Evolutionary conservation across 2,329 filamentous ascomycete genomes (phyloP).

Genomic region (Scedosporium aurantiacum): DNA sequence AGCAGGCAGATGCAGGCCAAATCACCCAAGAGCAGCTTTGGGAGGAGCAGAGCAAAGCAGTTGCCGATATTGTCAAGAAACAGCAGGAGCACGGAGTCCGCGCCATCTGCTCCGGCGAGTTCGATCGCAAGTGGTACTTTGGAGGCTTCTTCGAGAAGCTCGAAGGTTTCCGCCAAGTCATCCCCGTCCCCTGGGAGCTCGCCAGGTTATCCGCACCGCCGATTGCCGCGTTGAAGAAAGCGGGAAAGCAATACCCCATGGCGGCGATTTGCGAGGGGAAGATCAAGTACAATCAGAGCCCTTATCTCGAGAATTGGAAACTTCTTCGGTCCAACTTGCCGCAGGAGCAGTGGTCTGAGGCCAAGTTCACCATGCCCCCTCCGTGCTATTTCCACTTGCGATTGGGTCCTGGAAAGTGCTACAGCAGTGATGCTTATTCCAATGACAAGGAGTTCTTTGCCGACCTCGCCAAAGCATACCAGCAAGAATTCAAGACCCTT

Average conservation of each 20-base stretch:
- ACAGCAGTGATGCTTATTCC: slow-evolving; percentile 38
- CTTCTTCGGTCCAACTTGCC: slow-evolving; percentile 33
- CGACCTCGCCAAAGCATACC: slow-evolving; percentile 45
- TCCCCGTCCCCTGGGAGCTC: slow-evolving; percentile 26
- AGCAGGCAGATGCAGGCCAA: slow-evolving; percentile 37
- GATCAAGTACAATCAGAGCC: slow-evolving; percentile 28
- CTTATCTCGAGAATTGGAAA: slow-evolving; percentile 32
- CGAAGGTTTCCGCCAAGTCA: slow-evolving; percentile 25
- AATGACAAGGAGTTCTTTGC: slow-evolving; percentile 45
- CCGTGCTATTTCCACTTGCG: slow-evolving; percentile 55
- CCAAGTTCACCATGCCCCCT: slow-evolving; percentile 58
- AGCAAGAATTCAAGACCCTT: slow-evolving; percentile 40
- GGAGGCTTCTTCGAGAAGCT: slow-evolving; percentile 38
- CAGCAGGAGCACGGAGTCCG: slow-evolving; percentile 54
- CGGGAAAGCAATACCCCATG: slow-evolving; percentile 26
- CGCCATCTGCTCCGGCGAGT: slow-evolving; percentile 60
- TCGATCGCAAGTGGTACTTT: slow-evolving; percentile 40
- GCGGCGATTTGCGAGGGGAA: slow-evolving; percentile 29
- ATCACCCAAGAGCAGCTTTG: slow-evolving; percentile 31
- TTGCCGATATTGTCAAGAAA: slow-evolving; percentile 52
- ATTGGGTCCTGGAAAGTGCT: slow-evolving; percentile 40
- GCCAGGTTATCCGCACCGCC: slow-evolving; percentile 25
- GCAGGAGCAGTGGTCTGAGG: slow-evolving; percentile 46
- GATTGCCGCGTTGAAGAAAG: slow-evolving; percentile 26
- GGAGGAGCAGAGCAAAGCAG: slow-evolving; percentile 47